A percentile compares a stretch with the other conserved stretches of the same genome.
Conservation (phyloP, 805 yeast genomes). For the Candida tallmaniae region DNA sequence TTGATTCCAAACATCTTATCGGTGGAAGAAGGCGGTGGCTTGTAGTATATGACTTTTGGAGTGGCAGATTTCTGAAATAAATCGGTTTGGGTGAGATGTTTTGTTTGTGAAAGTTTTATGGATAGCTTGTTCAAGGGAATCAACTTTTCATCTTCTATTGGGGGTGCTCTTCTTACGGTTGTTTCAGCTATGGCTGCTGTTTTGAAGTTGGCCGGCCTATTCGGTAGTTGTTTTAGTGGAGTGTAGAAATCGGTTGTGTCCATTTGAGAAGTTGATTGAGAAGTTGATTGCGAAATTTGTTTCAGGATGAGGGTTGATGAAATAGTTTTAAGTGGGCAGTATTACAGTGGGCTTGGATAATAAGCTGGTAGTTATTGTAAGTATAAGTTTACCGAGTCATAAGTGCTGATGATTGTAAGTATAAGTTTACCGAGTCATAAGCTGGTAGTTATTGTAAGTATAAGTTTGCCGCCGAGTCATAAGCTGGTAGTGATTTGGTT, state of each 20-base stretch:
- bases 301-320: too few species aligned
- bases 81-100: not conserved
- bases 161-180: not conserved
- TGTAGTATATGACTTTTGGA: conserved; percentile 24
- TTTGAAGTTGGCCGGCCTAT: conserved; percentile 5
- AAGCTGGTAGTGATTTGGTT: too few species aligned
- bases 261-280: too few species aligned
- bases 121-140: conserved; percentile 9
- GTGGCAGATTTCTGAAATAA: conserved; percentile 7
- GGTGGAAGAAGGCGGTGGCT: conserved; percentile 25
- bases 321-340: not conserved
- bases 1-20: conserved; percentile 24
- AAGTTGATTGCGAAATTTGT: too few species aligned
- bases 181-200: not conserved
- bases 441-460: too few species aligned
- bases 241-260: conserved; percentile 8
- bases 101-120: not conserved
- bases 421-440: too few species aligned
- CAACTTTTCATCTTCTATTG: conserved; percentile 1
- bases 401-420: too few species aligned
- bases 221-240: conserved; percentile 12
- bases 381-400: too few species aligned
- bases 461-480: too few species aligned
- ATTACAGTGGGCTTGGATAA: too few species aligned
- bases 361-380: too few species aligned